Percentiles rank a stretch among this genome's conserved stretches.
These are phyloP conservation scores for Coniosporium tulheliwenetii DNA, from an alignment of 2,329 filamentous ascomycete species.

Conservation along the genomic window DNA sequence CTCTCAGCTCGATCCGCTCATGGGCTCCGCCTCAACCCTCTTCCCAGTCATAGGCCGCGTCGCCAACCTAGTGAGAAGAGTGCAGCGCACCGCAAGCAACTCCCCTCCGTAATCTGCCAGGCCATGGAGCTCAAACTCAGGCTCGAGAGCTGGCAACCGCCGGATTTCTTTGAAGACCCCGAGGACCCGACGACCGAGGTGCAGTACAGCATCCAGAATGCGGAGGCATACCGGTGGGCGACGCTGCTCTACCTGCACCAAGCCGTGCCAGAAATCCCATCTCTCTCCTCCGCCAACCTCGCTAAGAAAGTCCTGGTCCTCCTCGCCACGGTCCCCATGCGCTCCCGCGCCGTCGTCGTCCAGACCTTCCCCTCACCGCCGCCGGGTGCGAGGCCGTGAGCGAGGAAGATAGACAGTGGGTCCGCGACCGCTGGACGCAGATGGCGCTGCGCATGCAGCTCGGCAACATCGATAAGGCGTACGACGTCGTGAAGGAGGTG, in stretches of 20 bases:
- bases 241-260: slow-evolving; percentile 52
- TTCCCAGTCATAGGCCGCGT: slow-evolving; percentile 54
- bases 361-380: slow-evolving; percentile 54
- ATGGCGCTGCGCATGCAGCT: slow-evolving; percentile 49
- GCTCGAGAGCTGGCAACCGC: slow-evolving; percentile 46
- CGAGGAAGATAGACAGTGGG: slow-evolving; percentile 47
- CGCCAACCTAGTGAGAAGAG: slow-evolving; percentile 47
- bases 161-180: slow-evolving; percentile 41
- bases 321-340: slow-evolving; percentile 46
- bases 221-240: slow-evolving; percentile 51
- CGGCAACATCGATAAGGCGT: slow-evolving; percentile 51
- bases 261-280: slow-evolving; percentile 52
- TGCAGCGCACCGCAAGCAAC: slow-evolving; percentile 39
- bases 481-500: slow-evolving; percentile 49
- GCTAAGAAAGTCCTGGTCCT: slow-evolving; percentile 46
- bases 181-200: slow-evolving; percentile 48
- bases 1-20: slow-evolving; percentile 50
- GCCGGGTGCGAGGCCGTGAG: slow-evolving; percentile 49
- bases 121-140: slow-evolving; percentile 45
- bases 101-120: slow-evolving; percentile 45
- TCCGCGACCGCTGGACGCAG: slow-evolving; percentile 43
- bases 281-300: slow-evolving; percentile 37
- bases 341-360: slow-evolving; percentile 47
- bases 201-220: slow-evolving; percentile 49
- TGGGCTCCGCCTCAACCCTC: slow-evolving; percentile 52